These are phyloP conservation scores for Colletotrichum sp. DNA, from an alignment of 2,329 filamentous ascomycete species.

Conservation along the genomic window DNA sequence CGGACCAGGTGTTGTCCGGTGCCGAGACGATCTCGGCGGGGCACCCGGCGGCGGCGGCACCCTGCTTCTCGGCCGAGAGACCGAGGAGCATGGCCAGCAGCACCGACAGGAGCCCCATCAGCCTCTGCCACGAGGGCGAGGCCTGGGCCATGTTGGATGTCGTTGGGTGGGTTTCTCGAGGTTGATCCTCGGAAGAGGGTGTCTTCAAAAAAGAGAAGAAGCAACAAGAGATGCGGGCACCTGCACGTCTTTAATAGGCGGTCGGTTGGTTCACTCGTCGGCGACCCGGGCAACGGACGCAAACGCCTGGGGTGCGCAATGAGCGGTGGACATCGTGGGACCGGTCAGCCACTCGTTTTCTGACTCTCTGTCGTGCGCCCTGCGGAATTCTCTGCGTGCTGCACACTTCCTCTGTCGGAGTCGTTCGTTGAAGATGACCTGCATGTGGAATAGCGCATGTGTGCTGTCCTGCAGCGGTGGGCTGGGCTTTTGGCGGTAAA, in stretches of 20 bases:
- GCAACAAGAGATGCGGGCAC: not conserved
- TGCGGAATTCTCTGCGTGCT: not conserved
- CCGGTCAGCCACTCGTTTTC: constrained; percentile 8
- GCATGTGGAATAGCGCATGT: not conserved
- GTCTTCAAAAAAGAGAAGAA: constrained; percentile 1
- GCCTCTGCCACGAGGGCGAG: constrained; percentile 18
- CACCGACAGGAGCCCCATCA: constrained; percentile 18
- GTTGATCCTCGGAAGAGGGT: constrained; percentile 19
- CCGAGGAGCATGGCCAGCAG: constrained; percentile 16
- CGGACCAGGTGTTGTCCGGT: constrained; percentile 1
- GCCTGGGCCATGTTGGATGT: constrained; percentile 12
- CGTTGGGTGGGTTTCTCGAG: constrained; percentile 5
- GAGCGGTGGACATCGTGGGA: constrained; percentile 3
- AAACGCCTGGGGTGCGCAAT: not conserved
- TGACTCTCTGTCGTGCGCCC: not conserved
- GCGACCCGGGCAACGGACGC: constrained; percentile 3
- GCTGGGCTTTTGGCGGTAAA: constrained; percentile 12
- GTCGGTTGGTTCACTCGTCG: not conserved
- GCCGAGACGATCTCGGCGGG: constrained; percentile 1
- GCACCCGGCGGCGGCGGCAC: constrained; percentile 6
- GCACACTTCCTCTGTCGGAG: not conserved
- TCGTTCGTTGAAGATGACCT: constrained; percentile 1
- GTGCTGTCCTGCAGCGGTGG: constrained; percentile 1
- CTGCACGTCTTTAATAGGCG: constrained; percentile 12
- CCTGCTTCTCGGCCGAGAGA: constrained; percentile 7